Conservation (phyloP, 2,329 filamentous ascomycete genomes). For the Balansia obtecta region DNA sequence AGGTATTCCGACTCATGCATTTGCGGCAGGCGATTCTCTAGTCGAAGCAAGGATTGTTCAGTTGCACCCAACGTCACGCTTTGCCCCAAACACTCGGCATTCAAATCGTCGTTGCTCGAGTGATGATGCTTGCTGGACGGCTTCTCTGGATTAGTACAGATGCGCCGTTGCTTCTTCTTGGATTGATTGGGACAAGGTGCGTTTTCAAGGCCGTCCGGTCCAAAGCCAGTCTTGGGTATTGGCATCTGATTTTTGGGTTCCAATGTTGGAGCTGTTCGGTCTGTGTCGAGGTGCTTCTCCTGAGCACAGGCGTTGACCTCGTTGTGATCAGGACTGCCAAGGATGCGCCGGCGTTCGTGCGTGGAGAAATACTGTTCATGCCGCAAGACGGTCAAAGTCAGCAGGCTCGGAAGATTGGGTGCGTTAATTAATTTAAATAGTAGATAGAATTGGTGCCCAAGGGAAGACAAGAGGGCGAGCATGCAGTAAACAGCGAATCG, state of each 20-base stretch:
- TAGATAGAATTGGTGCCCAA: background rate
- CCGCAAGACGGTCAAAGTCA: background rate
- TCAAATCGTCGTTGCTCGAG: constrained; percentile 53
- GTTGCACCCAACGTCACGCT: constrained; percentile 26
- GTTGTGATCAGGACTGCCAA: constrained; percentile 29
- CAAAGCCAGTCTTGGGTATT: constrained; percentile 6
- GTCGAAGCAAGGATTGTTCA: constrained; percentile 15
- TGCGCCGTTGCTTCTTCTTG: constrained; percentile 1
- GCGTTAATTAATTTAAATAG: background rate
- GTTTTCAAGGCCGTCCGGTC: constrained; percentile 9
- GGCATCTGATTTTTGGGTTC: constrained; percentile 5
- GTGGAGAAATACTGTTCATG: constrained; percentile 57
- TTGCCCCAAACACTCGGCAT: constrained; percentile 27
- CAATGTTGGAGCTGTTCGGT: constrained; percentile 10
- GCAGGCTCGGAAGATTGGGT: background rate
- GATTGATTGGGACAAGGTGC: constrained; percentile 4
- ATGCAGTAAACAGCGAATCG: background rate
- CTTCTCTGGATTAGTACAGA: constrained; percentile 1
- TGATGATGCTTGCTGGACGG: constrained; percentile 47
- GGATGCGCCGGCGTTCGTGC: constrained; percentile 56
- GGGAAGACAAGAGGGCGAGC: background rate
- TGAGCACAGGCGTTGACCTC: constrained; percentile 15
- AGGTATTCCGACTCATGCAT: constrained; percentile 10
- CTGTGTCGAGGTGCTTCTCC: constrained; percentile 12
- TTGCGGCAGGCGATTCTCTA: constrained; percentile 15